Evolutionary conservation across 306 rosid species (phyloP), one percentile per base, ranked within the genome.

Genomic region (Castanospermum australe): DNA sequence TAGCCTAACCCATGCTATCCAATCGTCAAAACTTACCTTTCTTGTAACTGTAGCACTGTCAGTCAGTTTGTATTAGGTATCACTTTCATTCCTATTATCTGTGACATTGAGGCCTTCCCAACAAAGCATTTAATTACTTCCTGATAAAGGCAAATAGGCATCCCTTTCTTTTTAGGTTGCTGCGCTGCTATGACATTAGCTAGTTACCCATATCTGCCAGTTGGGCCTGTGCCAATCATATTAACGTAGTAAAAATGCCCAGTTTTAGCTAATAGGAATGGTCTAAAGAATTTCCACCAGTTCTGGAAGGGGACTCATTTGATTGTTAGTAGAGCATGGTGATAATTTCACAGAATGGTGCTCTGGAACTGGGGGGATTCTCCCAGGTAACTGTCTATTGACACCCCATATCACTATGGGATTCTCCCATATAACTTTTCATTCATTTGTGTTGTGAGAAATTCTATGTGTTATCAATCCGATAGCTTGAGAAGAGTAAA

Each of bases 401-500:
- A 35, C 39, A 35, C 4, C 39, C 2, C 20, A 5, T 20, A 13
- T 48, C 14, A 64, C 62, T 25, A 59, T 25, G 38, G 18, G 33
- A 50, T 35, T 51, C 60, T 71, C 35, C 38, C 2, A 51, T 67
- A 35, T 45, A 35, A 1, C 8, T 35, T 65, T 21, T 45, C 74
- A 69, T 76, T 52, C 41, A 68, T 50, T 22, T 24, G n/a, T 60
- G 24, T 45, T 71, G 30, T 32, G 30, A 45, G 33, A 60, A 51
- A 32, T 66, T 20, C 50, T 56, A 66, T 59, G 41, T 75, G 21
- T 60, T 35, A 73, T 59, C 32, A 48, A 48, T 21, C 14, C 4
- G 11, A 12, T 25, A 76, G 73, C 67, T 36, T 61, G 54, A 76
- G 72, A 71, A 59, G 73, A 10, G 8, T 66, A 74, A 66, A 47